Evolutionary conservation across 1,139 yeast species (phyloP), one percentile per base, ranked within the genome.

Genomic region (Yamadazyma dushanensis): DNA sequence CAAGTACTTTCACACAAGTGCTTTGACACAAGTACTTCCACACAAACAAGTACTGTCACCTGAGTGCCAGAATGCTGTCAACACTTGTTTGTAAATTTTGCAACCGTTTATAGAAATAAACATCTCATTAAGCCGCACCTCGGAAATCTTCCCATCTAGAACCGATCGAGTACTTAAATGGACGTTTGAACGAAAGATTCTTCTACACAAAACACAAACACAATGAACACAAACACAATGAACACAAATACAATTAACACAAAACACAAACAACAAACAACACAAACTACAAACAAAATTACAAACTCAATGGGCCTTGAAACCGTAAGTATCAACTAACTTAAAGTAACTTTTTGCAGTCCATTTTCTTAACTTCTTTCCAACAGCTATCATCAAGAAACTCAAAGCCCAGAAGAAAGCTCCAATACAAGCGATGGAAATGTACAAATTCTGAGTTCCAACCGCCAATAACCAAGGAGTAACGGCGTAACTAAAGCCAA

Each of bases 401-500:
- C 53, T 48, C 11, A 49, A 35, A 8, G 47, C 51, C 55, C 55
- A 50, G 39, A 53, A 43, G 38, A 54, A 54, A 3, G 57, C 41
- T 10, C 60, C 59, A 24, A 56, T 50, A 38, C 47, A 44, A 25
- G 45, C 52, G 30, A 53, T 45, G 1, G 54, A 51, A 32, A 53
- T 51, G 25, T 49, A 51, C 9, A 51, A 39, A 31, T 52, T 50
- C 36, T 52, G 49, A 35, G 49, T 45, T 2, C 57, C 57, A 14
- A 47, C 49, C 16, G 49, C 45, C 16, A 37, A 41, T 11, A 53
- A 31, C 57, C 57, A 53, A 4, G 57, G 57, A 8, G 55, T 52
- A 11, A 53, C 52, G 5, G 54, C 57, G 31, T 52, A 53, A 32
- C 48, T 46, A 40, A 52, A 47, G 10, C 54, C 57, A 31, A 53